Evolutionary conservation across 345 rosid species (phyloP).

Genomic region (Hibiscus mutabilis): DNA sequence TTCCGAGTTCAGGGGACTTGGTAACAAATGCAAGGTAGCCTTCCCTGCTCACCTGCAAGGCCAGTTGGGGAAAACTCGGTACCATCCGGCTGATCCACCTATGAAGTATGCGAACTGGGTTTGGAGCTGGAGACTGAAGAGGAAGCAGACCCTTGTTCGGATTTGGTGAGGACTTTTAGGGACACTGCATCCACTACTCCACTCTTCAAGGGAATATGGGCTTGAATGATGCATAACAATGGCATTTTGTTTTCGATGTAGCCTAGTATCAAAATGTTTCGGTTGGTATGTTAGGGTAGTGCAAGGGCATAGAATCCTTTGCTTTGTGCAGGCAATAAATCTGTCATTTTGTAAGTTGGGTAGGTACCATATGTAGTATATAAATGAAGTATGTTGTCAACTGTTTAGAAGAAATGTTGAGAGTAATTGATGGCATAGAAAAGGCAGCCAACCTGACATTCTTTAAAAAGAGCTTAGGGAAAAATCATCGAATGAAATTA

Average conservation of each 20-base stretch:
- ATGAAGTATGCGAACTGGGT: slow-evolving; percentile 79
- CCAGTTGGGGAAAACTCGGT: slow-evolving; percentile 38
- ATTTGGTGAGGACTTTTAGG: slow-evolving; percentile 50
- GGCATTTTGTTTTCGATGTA: not conserved
- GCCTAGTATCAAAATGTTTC: not conserved
- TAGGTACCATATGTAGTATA: slow-evolving; percentile 18
- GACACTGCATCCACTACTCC: slow-evolving; percentile 36
- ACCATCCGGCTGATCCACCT: slow-evolving; percentile 56
- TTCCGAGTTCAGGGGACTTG: slow-evolving; percentile 40
- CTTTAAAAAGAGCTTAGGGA: no score
- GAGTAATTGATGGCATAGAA: no score
- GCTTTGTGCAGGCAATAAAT: not conserved
- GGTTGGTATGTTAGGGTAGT: not conserved
- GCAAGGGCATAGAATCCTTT: not conserved
- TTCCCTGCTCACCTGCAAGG: slow-evolving; percentile 70
- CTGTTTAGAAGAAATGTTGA: no score
- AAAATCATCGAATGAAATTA: no score
- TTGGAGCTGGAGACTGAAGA: slow-evolving; percentile 44
- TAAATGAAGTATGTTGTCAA: no score
- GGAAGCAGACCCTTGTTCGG: slow-evolving; percentile 40
- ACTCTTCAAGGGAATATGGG: slow-evolving; percentile 65
- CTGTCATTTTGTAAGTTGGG: not conserved
- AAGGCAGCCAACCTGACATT: no score
- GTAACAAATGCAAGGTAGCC: slow-evolving; percentile 53
- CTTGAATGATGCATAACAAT: slow-evolving; percentile 12